phyloP scores from a whole-genome alignment of 768 basidiomycete genomes.

The Cystoderma amianthinum region DNA sequence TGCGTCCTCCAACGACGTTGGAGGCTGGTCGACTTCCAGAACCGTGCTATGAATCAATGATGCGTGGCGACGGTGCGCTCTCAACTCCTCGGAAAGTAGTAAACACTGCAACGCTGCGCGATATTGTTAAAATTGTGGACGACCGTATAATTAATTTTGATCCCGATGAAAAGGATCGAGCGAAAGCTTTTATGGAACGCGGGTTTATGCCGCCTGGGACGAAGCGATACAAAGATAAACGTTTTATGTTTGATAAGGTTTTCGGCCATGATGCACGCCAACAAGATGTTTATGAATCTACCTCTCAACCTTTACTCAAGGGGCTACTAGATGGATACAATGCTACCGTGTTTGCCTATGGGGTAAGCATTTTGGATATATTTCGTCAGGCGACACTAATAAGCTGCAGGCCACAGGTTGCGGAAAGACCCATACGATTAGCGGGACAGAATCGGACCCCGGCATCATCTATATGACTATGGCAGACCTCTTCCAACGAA shows the following conservation, averaged over 20 bases:
- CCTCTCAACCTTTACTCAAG: slow-evolving; percentile 77
- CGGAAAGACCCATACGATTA: slow-evolving; percentile 99
- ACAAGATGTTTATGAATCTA: slow-evolving; percentile 81
- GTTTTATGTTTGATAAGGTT: slow-evolving; percentile 96
- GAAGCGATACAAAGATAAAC: slow-evolving; percentile 92
- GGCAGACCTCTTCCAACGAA: slow-evolving; percentile 92
- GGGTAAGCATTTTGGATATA: slow-evolving; percentile 62
- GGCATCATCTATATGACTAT: slow-evolving; percentile 96
- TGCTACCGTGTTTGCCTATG: slow-evolving; percentile 97
- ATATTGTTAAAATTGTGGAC: slow-evolving; percentile 86
- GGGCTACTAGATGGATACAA: slow-evolving; percentile 93
- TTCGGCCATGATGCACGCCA: slow-evolving; percentile 79
- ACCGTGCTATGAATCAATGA: slow-evolving; percentile 57
- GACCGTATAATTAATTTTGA: slow-evolving; percentile 95
- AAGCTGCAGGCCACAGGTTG: slow-evolving; percentile 91
- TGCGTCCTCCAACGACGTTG: slow-evolving; percentile 80
- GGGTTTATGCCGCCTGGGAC: slow-evolving; percentile 83
- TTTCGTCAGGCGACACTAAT: slow-evolving; percentile 6
- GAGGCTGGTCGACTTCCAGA: slow-evolving; percentile 84
- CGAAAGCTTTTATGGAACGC: slow-evolving; percentile 74
- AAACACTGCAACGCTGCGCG: slow-evolving; percentile 54
- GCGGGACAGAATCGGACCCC: slow-evolving; percentile 80
- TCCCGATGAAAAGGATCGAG: slow-evolving; percentile 83
- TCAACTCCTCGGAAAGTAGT: slow-evolving; percentile 56
- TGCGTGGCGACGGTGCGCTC: slow-evolving; percentile 83